Evolutionary conservation across 1,284 basidiomycete genomes (phyloP).

Genomic region (Termitomyces sp.): DNA sequence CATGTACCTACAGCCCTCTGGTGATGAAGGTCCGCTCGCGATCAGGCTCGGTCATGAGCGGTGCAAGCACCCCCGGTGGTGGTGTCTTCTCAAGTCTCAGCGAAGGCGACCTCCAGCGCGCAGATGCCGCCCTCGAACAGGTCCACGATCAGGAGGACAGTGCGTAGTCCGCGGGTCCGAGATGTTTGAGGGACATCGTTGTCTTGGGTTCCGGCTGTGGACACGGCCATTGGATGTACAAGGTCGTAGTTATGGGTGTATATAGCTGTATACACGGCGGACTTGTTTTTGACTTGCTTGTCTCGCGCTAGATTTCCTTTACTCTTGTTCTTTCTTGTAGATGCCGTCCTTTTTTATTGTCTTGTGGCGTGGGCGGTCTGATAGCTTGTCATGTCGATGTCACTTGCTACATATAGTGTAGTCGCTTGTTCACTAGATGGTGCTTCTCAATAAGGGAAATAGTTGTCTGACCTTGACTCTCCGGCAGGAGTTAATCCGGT

Average conservation of each 20-base stretch:
- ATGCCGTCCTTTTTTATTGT: neutral
- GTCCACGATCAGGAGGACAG: slow-evolving; percentile 35
- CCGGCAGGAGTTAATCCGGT: too few relatives aligned
- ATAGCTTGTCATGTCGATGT: neutral
- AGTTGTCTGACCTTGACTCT: too few relatives aligned
- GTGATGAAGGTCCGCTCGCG: slow-evolving; percentile 90
- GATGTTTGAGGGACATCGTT: neutral
- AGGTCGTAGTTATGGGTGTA: neutral
- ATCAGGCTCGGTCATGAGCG: slow-evolving; percentile 80
- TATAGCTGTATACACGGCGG: neutral
- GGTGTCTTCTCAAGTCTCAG: slow-evolving; percentile 72
- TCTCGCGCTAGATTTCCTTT: neutral
- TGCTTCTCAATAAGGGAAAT: neutral
- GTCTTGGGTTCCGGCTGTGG: neutral
- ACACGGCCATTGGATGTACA: neutral
- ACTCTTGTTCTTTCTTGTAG: neutral
- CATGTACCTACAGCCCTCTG: slow-evolving; percentile 55
- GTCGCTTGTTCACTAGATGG: neutral
- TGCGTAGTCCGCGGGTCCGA: neutral
- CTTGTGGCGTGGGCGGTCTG: neutral
- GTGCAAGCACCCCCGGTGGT: slow-evolving; percentile 84
- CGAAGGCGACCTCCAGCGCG: slow-evolving; percentile 78
- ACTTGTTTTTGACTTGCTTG: neutral
- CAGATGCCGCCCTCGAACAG: slow-evolving; percentile 78
- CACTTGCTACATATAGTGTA: neutral